phyloP scores from a whole-genome alignment of 1,284 basidiomycete species.

The Puccinia coronata region DNA sequence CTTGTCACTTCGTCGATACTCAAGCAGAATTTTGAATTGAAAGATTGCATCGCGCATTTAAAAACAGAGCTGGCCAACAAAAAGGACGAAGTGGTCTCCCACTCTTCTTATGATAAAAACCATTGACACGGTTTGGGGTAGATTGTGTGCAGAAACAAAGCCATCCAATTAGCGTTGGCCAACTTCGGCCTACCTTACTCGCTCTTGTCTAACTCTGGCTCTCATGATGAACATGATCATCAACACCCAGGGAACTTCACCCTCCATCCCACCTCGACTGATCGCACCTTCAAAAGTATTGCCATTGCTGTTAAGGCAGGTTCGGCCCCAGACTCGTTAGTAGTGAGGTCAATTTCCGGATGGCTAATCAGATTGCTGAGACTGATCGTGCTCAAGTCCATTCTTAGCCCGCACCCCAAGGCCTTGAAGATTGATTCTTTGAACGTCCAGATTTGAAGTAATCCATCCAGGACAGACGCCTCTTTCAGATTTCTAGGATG shows the following conservation, averaged over 20 bases:
- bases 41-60: constrained; percentile 60
- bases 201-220: background rate
- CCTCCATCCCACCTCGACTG: constrained; percentile 6
- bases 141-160: constrained; percentile 31
- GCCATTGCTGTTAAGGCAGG: constrained; percentile 34
- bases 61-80: constrained; percentile 59
- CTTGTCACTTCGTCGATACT: constrained; percentile 57
- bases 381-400: constrained; percentile 25
- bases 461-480: background rate
- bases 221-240: background rate
- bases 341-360: background rate
- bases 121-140: background rate
- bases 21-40: constrained; percentile 62
- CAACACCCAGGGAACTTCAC: constrained; percentile 34
- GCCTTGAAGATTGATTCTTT: constrained; percentile 48
- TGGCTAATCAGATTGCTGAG: constrained; percentile 10
- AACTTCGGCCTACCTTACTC: constrained; percentile 41
- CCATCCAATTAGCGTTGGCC: constrained; percentile 41
- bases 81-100: constrained; percentile 55
- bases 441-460: constrained; percentile 49
- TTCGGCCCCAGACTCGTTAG: background rate
- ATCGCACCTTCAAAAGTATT: constrained; percentile 32
- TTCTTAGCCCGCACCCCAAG: constrained; percentile 25
- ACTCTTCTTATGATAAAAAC: background rate
- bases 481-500: background rate